Conservation (phyloP, 2,329 filamentous ascomycete species). For the Ophiostoma montium region DNA sequence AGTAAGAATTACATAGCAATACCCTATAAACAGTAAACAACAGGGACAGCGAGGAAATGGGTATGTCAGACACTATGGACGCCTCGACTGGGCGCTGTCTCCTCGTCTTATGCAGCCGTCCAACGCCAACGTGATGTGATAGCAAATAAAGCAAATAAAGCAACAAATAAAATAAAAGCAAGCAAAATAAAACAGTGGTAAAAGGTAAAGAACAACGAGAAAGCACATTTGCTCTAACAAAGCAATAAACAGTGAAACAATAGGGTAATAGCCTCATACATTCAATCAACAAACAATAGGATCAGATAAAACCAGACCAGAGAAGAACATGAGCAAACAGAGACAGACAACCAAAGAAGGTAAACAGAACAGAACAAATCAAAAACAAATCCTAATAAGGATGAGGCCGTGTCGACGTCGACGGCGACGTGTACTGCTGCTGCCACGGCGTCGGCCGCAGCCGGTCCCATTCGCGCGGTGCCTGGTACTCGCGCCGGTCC, state of each 20-base stretch:
- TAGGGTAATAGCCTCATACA: not conserved
- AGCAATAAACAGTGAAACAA: not conserved
- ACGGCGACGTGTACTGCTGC: conserved; percentile 10
- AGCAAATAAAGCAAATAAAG: not conserved
- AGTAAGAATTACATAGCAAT: too few relatives aligned
- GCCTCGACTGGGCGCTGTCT: not conserved
- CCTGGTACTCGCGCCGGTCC: conserved; percentile 11
- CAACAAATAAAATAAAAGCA: not conserved
- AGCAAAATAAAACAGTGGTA: too few relatives aligned
- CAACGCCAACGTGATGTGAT: not conserved
- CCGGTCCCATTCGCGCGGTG: conserved; percentile 13
- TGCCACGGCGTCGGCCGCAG: conserved; percentile 14
- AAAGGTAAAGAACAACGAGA: too few relatives aligned
- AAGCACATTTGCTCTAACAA: too few relatives aligned
- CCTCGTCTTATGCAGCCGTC: not conserved
- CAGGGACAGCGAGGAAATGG: too few relatives aligned
- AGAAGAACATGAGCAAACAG: not conserved
- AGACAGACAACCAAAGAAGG: not conserved
- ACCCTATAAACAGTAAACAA: too few relatives aligned
- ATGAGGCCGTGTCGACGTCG: not conserved
- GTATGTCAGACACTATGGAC: too few relatives aligned
- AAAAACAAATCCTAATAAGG: not conserved
- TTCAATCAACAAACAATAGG: not conserved
- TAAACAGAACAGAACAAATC: not conserved
- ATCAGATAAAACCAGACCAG: not conserved